Evolutionary conservation across 169 alveolate genomes (phyloP).

Genomic region (Fabrea salina): DNA sequence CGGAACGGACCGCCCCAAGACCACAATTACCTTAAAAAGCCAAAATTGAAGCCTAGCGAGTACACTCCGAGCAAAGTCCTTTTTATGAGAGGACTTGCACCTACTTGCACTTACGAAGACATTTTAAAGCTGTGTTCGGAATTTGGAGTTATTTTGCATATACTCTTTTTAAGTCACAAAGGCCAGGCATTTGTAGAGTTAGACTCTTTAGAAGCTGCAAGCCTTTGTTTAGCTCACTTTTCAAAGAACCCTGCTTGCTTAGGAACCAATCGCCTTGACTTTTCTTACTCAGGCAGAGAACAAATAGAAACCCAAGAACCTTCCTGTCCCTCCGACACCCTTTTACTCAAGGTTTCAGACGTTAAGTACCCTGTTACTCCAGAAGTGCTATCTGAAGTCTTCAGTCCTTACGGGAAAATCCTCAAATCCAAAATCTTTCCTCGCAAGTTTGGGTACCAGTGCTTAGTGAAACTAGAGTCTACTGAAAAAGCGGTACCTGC

Average conservation of each 20-base stretch:
- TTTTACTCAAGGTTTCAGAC: conserved; percentile 38
- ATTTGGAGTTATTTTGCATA: conserved; percentile 32
- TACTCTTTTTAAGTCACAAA: conserved; percentile 35
- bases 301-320: conserved; percentile 7
- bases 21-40: too few species aligned
- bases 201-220: conserved; percentile 36
- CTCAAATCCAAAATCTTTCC: conserved; percentile 32
- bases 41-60: too few species aligned
- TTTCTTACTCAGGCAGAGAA: conserved; percentile 40
- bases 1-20: too few species aligned
- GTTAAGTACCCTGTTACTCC: conserved; percentile 33
- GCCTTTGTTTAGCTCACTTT: conserved; percentile 22
- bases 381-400: conserved; percentile 29
- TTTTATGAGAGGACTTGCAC: conserved; percentile 35
- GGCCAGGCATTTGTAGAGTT: conserved; percentile 52
- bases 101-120: conserved; percentile 33
- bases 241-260: neutral
- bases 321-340: conserved; percentile 17
- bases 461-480: conserved; percentile 35
- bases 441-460: conserved; percentile 43
- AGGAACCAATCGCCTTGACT: neutral
- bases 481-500: conserved; percentile 38
- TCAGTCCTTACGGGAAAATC: conserved; percentile 35
- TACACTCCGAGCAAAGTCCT: conserved; percentile 39
- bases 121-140: conserved; percentile 20